A percentile compares a stretch with the other conserved stretches of the same genome.
phyloP scores from a whole-genome alignment of 805 yeast species.

The Wickerhamiella azymoides region DNA sequence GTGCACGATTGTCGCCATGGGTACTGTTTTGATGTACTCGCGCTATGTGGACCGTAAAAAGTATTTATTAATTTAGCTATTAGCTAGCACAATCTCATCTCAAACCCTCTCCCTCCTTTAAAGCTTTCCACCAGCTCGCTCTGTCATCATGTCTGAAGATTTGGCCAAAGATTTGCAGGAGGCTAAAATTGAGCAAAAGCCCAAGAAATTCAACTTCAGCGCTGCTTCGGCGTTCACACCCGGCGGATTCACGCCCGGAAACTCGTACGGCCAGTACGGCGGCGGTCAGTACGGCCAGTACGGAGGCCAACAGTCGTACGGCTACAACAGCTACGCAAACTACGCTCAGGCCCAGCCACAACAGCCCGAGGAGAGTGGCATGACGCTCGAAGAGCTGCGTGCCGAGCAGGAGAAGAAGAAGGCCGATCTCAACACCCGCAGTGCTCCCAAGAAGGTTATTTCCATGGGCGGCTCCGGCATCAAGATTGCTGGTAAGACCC shows the following conservation, averaged over 20 bases:
- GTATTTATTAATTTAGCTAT: not conserved
- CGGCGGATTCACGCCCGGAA: constrained; percentile 15
- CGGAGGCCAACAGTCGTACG: constrained; percentile 11
- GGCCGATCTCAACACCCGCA: constrained; percentile 18
- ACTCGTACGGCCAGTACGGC: constrained; percentile 12
- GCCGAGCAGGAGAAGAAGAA: constrained; percentile 14
- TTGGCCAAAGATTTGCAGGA: constrained; percentile 19
- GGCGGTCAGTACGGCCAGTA: constrained; percentile 9
- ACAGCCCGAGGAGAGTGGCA: constrained; percentile 10
- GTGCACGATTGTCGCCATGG: not conserved
- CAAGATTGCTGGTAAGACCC: constrained; percentile 1
- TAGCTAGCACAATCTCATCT: not conserved
- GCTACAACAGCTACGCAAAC: constrained; percentile 19
- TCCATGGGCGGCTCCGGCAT: constrained; percentile 9
- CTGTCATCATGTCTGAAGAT: constrained; percentile 10
- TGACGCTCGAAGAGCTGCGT: constrained; percentile 19
- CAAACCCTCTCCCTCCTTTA: not conserved
- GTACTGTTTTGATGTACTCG: not conserved
- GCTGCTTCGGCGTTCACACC: constrained; percentile 12
- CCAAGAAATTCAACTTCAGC: constrained; percentile 18
- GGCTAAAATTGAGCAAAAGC: constrained; percentile 16
- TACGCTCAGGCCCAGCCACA: constrained; percentile 15
- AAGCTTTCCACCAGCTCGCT: not conserved
- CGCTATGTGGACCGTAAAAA: not conserved
- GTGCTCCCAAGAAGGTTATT: constrained; percentile 16